A percentile compares a stretch with the other conserved stretches of the same genome.
Evolutionary conservation across 345 rosid species (phyloP).

Genomic region (Rhodomyrtus tomentosa): DNA sequence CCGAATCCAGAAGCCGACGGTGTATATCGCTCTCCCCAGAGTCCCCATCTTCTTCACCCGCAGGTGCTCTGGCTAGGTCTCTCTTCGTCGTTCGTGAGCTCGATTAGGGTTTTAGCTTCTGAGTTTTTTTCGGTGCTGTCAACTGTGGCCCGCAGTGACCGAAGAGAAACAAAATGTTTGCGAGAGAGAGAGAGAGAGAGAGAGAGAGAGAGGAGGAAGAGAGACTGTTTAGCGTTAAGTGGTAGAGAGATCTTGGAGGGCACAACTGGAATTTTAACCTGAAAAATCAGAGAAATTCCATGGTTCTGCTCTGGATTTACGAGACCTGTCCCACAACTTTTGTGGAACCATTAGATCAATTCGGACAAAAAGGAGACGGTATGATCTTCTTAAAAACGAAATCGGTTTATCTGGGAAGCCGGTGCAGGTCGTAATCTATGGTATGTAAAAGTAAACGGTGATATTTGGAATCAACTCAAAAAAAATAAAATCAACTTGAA

Average conservation of each 20-base stretch:
- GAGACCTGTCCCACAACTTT: neutral
- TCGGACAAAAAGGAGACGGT: neutral
- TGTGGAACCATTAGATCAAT: neutral
- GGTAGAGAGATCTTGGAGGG: slow-evolving; percentile 6
- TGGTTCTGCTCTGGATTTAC: no score
- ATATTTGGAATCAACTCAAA: no score
- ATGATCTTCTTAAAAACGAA: neutral
- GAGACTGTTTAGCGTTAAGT: neutral
- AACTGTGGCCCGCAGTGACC: neutral
- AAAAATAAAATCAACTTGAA: no score
- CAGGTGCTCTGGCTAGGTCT: neutral
- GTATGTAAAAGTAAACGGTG: no score
- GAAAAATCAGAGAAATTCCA: neutral
- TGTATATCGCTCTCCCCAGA: slow-evolving; percentile 73
- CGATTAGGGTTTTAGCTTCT: neutral
- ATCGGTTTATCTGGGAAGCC: no score
- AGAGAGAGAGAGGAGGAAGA: neutral
- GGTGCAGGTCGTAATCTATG: neutral
- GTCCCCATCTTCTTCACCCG: slow-evolving; percentile 51
- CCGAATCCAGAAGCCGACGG: slow-evolving; percentile 93
- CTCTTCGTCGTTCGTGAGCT: neutral
- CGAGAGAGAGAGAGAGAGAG: neutral
- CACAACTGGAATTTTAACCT: neutral
- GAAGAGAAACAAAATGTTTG: neutral
- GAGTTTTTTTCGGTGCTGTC: neutral